Percentiles rank a stretch among this genome's conserved stretches.
Evolutionary conservation across 768 basidiomycete genomes (phyloP).

Genomic region (Lyophyllum shimeji): DNA sequence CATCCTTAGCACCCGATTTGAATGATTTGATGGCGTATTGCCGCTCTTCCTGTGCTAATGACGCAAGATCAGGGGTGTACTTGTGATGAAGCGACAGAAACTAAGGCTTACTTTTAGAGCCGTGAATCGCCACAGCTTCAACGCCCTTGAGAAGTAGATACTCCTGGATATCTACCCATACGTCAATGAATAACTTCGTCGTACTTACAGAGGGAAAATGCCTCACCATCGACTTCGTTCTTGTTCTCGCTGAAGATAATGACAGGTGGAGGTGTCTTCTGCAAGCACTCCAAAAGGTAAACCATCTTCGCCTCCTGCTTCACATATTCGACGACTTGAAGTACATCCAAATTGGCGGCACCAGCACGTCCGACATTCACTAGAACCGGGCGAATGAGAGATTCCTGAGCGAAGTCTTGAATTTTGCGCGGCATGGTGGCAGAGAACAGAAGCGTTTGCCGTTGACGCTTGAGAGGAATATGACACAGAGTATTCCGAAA

Average conservation of each 20-base stretch:
- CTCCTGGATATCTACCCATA: slow-evolving; percentile 90
- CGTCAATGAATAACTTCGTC: slow-evolving; percentile 2
- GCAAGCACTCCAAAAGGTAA: slow-evolving; percentile 93
- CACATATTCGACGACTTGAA: slow-evolving; percentile 97
- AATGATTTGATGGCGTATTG: slow-evolving; percentile 99
- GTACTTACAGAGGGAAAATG: background rate
- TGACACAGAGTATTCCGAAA: background rate
- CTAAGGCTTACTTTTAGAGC: slow-evolving; percentile 77
- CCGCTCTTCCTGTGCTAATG: slow-evolving; percentile 91
- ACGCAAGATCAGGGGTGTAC: background rate
- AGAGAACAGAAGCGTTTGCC: slow-evolving; percentile 96
- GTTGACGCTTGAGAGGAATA: slow-evolving; percentile 67
- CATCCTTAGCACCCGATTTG: slow-evolving; percentile 96
- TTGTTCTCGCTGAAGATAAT: slow-evolving; percentile 99
- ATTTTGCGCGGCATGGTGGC: slow-evolving; percentile 99
- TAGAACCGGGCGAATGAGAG: slow-evolving; percentile 89
- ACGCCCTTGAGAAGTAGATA: slow-evolving; percentile 96
- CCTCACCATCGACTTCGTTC: slow-evolving; percentile 97
- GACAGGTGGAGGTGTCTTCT: slow-evolving; percentile 97
- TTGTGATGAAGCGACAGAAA: background rate
- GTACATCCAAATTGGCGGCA: slow-evolving; percentile 94
- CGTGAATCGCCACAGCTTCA: slow-evolving; percentile 98
- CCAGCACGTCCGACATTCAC: slow-evolving; percentile 99
- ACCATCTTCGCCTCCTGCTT: slow-evolving; percentile 99
- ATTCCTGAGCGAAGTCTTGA: slow-evolving; percentile 97